Base-by-base conservation (phyloP, 495 filamentous ascomycete genomes). In the Penicillium verhagenii region DNA sequence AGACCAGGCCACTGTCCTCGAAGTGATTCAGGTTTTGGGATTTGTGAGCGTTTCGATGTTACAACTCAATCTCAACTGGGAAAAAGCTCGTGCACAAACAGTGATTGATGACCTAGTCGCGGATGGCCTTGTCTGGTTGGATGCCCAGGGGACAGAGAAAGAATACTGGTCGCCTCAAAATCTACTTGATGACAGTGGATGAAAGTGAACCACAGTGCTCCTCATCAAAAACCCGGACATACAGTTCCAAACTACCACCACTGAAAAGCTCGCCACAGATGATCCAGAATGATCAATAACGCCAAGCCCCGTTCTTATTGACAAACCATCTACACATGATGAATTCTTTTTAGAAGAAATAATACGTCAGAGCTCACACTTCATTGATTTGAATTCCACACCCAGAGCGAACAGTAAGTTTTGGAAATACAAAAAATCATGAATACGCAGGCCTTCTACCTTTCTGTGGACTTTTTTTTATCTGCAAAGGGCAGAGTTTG, bases 91-190 rank as follows among this genome's bases (percentile, higher is more conserved):
- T 57, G 89, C 92, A 18, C 82, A 89, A 64, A 96, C 95, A 0
- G 92, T 92, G 4, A 77, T 97, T 20, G 89, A 96, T 29, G 94
- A 99, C 70, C 70, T 99, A 20, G 70, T 97, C n/a, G 85, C 86
- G 6, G 93, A 96, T 64, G 89, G 89, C 21, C 81, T 99, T 69
- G 88, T 97, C 16, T 99, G 94, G 94, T 82, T 97, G 6, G 94
- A 99, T 72, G 81, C 79, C 45, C 92, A 97, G 70, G 85, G 82
- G 16, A 77, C 80, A 7, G 92, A 97, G 74, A 91, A 85, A 63
- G 94, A 97, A 72, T 99, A 96, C 65, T 99, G 94, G 95, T 92
- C 88, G 48, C 95, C 94, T 21, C 74, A 77, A 43, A 70, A 70
- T 48, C 64, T 79, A 10, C 53, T 79, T 9, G 72, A 65, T 48